These are phyloP conservation scores for Sugiyamaella pinicola DNA, from an alignment of 1,139 yeast genomes.

Conservation along the genomic window DNA sequence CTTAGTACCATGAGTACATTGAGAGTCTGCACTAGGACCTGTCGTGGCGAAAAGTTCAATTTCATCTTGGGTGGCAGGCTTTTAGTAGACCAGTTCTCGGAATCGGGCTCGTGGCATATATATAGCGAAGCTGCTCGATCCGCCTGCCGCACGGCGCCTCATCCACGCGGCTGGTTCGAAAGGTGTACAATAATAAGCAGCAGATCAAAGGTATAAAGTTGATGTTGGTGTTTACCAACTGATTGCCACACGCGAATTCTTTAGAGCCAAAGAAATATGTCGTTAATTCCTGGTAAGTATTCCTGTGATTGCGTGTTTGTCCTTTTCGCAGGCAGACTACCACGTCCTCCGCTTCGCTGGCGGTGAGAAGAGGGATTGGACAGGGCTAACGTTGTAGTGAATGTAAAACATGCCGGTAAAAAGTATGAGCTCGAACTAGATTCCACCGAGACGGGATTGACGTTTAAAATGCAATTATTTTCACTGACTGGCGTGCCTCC, in stretches of 20 bases:
- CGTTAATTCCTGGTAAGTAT: conserved; percentile 16
- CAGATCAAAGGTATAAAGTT: background rate
- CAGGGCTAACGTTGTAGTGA: conserved; percentile 44
- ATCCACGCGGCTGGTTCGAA: background rate
- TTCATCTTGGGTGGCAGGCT: conserved; percentile 20
- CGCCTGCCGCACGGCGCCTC: background rate
- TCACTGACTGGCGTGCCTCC: conserved; percentile 79
- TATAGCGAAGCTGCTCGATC: background rate
- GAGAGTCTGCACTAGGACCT: conserved; percentile 55
- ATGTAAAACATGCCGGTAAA: conserved; percentile 85
- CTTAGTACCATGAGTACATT: conserved; percentile 77
- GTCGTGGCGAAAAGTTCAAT: conserved; percentile 33
- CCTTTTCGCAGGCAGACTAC: too few species aligned
- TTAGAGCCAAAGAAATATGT: conserved; percentile 1
- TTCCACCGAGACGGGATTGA: conserved; percentile 54
- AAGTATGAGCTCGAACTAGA: conserved; percentile 67
- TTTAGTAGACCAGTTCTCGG: background rate
- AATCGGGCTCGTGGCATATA: background rate
- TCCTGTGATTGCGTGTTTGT: too few species aligned
- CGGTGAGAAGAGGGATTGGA: too few species aligned
- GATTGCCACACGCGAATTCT: background rate
- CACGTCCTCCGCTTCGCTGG: too few species aligned
- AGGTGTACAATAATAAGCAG: background rate
- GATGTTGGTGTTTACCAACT: conserved; percentile 3
- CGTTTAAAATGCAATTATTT: conserved; percentile 70